Conservation (phyloP, 164 flowering plant species). For the Piper betle region DNA sequence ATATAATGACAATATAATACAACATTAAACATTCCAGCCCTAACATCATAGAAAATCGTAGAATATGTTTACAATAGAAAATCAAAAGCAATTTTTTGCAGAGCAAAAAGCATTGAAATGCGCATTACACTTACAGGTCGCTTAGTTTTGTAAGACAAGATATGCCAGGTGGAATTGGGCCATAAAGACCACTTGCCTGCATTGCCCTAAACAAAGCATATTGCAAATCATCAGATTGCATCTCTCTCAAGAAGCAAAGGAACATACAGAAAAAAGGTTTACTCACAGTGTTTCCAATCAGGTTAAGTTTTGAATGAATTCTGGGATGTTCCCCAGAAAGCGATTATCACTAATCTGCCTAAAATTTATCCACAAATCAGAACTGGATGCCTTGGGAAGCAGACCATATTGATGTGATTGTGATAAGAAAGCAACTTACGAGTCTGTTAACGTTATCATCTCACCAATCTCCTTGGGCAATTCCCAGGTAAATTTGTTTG, state of each 20-base stretch:
- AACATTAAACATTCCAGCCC: too few species aligned
- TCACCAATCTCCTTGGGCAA: slow-evolving; percentile 12
- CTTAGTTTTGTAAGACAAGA: slow-evolving; percentile 29
- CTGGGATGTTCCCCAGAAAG: slow-evolving; percentile 31
- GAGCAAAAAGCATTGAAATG: neutral
- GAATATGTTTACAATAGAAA: too few species aligned
- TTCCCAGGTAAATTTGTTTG: slow-evolving; percentile 16
- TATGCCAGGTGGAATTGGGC: slow-evolving; percentile 54
- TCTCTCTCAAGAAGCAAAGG: neutral
- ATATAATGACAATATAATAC: too few species aligned
- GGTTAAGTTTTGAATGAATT: slow-evolving; percentile 17
- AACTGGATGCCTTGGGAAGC: neutral
- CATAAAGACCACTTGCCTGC: slow-evolving; percentile 50
- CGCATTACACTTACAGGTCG: slow-evolving; percentile 26
- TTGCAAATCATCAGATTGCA: neutral
- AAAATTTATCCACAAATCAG: neutral
- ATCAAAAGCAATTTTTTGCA: too few species aligned
- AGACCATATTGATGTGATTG: too few species aligned
- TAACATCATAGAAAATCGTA: too few species aligned
- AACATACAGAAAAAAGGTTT: neutral
- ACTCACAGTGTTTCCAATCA: slow-evolving; percentile 21
- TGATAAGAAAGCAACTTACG: slow-evolving; percentile 5
- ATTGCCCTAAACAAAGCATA: slow-evolving; percentile 29
- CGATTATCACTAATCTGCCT: slow-evolving; percentile 29
- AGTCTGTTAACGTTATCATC: slow-evolving; percentile 5